phyloP scores from a whole-genome alignment of 78 protist species.

The Diacronema lutheri region DNA sequence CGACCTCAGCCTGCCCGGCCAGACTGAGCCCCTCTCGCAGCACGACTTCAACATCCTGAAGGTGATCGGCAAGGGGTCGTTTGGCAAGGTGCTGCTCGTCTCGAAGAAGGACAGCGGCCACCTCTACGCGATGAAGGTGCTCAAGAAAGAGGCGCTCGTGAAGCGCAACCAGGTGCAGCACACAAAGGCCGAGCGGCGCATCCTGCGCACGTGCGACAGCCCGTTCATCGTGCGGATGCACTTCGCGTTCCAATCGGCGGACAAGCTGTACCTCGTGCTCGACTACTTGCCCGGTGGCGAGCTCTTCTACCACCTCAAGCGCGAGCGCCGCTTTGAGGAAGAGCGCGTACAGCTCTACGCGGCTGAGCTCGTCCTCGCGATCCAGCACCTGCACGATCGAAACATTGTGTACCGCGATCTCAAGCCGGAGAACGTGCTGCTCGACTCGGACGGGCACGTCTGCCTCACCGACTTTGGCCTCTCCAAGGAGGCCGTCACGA shows the following conservation, averaged over 20 bases:
- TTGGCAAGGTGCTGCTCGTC: slow-evolving; percentile 56
- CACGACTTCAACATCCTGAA: neutral
- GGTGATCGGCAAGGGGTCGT: slow-evolving; percentile 13
- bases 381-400: slow-evolving; percentile 77
- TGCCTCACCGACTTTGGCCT: slow-evolving; percentile 95
- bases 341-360: slow-evolving; percentile 74
- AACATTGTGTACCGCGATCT: slow-evolving; percentile 81
- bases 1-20: neutral
- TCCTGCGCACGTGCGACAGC: slow-evolving; percentile 71
- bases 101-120: slow-evolving; percentile 57
- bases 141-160: slow-evolving; percentile 51
- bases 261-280: slow-evolving; percentile 17
- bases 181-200: slow-evolving; percentile 76
- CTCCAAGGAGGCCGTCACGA: slow-evolving; percentile 69
- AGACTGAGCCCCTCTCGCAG: neutral
- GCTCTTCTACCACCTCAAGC: slow-evolving; percentile 76
- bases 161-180: slow-evolving; percentile 81
- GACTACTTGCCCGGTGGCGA: slow-evolving; percentile 54
- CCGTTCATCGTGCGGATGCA: slow-evolving; percentile 70
- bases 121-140: slow-evolving; percentile 77
- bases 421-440: slow-evolving; percentile 95
- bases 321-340: slow-evolving; percentile 54
- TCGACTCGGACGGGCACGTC: slow-evolving; percentile 64
- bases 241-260: slow-evolving; percentile 47
- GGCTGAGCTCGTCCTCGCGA: slow-evolving; percentile 79